phyloP scores from a whole-genome alignment of 345 rosid genomes.

The Eucalyptus urophylla region DNA sequence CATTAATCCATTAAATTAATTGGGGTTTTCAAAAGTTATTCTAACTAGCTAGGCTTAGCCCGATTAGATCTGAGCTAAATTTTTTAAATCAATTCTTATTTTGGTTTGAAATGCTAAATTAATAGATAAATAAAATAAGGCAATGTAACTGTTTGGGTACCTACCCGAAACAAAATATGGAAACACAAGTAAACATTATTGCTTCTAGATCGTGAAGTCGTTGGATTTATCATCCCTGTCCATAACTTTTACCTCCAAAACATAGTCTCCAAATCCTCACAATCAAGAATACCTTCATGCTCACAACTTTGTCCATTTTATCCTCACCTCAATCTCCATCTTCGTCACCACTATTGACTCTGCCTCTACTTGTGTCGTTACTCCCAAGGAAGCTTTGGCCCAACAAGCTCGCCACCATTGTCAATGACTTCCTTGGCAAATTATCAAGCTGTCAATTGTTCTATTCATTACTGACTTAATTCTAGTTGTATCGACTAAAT shows the following conservation, averaged over 20 bases:
- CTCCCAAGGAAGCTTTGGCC: background rate
- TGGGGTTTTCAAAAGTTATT: background rate
- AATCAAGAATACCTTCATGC: background rate
- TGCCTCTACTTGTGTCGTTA: fast-evolving
- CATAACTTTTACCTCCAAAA: background rate
- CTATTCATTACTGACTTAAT: too few relatives aligned
- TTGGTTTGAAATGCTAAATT: background rate
- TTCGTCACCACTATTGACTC: background rate
- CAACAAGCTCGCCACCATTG: background rate
- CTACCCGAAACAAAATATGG: background rate
- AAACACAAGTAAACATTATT: fast-evolving
- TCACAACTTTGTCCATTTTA: background rate
- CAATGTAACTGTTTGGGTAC: background rate
- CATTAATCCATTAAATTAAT: background rate
- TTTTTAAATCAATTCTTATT: background rate
- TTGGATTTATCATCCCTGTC: background rate
- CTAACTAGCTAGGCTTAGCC: background rate
- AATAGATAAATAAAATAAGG: background rate
- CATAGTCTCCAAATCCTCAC: background rate
- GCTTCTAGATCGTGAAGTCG: background rate
- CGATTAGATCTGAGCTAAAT: background rate
- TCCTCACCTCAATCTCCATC: background rate
- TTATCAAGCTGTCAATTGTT: too few relatives aligned
- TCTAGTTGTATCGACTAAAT: too few relatives aligned
- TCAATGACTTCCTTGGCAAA: too few relatives aligned